Evolutionary conservation across 1,284 basidiomycete genomes (phyloP).

Genomic region (Flammula alnicola): DNA sequence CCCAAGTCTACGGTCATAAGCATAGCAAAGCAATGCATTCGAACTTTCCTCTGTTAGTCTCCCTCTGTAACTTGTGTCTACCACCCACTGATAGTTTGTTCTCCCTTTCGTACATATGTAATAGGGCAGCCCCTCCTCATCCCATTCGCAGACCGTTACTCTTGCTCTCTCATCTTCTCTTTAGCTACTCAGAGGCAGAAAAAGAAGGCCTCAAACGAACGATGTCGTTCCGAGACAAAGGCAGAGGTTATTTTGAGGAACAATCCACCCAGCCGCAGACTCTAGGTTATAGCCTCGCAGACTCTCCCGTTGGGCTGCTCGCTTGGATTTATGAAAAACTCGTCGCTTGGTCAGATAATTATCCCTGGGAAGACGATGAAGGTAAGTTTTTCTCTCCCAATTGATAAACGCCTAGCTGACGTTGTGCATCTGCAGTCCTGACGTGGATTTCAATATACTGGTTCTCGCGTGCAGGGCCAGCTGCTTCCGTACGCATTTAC

Average conservation of each 20-base stretch:
- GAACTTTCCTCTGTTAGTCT: conserved; percentile 32
- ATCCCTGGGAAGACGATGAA: conserved; percentile 55
- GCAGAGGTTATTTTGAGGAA: conserved; percentile 44
- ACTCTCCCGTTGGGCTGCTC: conserved; percentile 61
- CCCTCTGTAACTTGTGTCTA: background rate
- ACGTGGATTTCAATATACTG: conserved; percentile 66
- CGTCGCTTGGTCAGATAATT: conserved; percentile 53
- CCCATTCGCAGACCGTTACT: conserved; percentile 19
- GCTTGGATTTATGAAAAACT: conserved; percentile 69
- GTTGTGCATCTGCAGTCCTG: conserved; percentile 41
- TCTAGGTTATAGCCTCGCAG: conserved; percentile 56
- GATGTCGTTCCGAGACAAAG: conserved; percentile 35
- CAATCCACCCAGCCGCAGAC: conserved; percentile 59
- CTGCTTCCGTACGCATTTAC: conserved; percentile 60
- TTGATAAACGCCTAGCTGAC: background rate
- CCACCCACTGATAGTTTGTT: conserved; percentile 14
- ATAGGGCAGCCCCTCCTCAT: conserved; percentile 19
- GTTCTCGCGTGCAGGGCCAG: conserved; percentile 60
- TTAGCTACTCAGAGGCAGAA: conserved; percentile 38
- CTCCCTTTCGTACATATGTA: background rate
- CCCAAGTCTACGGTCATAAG: conserved; percentile 41
- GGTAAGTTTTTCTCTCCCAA: conserved; percentile 11
- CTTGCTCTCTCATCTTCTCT: conserved; percentile 36
- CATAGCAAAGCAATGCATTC: conserved; percentile 40
- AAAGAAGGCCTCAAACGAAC: conserved; percentile 39